A percentile compares a stretch with the other conserved stretches of the same genome.
phyloP scores from a whole-genome alignment of 2,329 filamentous ascomycete species.

The Neonectria neomacrospora region DNA sequence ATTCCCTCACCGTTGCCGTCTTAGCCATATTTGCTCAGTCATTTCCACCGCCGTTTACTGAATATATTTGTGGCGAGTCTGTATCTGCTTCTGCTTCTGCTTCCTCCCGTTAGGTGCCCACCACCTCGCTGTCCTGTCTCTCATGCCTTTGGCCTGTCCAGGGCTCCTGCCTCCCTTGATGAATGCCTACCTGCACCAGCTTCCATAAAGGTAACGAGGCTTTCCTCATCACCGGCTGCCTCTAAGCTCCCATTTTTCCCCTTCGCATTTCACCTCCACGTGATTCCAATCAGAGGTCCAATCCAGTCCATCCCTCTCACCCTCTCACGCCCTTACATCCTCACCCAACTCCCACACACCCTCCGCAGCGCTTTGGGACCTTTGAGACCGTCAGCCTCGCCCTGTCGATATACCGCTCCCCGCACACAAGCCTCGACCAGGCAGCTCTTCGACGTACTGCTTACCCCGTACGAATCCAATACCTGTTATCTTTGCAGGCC shows the following conservation, averaged over 20 bases:
- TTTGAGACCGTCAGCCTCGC: neutral
- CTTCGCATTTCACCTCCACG: slow-evolving; percentile 6
- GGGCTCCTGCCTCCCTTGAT: neutral
- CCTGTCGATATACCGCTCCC: neutral
- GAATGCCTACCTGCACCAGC: neutral
- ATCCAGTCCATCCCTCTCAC: neutral
- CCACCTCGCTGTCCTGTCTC: neutral
- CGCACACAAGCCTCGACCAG: neutral
- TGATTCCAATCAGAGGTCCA: neutral
- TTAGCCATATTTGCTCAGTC: neutral
- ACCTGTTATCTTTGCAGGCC: slow-evolving; percentile 3
- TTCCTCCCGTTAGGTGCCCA: neutral
- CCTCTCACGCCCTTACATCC: neutral
- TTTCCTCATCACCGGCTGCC: neutral
- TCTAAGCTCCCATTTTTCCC: neutral
- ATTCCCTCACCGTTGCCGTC: neutral
- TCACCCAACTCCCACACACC: neutral
- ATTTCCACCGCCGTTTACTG: neutral
- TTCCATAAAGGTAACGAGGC: neutral
- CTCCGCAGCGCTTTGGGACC: neutral
- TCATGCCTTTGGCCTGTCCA: neutral
- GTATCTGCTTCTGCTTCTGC: neutral
- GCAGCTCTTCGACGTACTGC: neutral
- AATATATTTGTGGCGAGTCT: neutral
- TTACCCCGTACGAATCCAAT: neutral